Evolutionary conservation across 1,284 basidiomycete species (phyloP).

Genomic region (Cutaneotrichosporon mucoides): DNA sequence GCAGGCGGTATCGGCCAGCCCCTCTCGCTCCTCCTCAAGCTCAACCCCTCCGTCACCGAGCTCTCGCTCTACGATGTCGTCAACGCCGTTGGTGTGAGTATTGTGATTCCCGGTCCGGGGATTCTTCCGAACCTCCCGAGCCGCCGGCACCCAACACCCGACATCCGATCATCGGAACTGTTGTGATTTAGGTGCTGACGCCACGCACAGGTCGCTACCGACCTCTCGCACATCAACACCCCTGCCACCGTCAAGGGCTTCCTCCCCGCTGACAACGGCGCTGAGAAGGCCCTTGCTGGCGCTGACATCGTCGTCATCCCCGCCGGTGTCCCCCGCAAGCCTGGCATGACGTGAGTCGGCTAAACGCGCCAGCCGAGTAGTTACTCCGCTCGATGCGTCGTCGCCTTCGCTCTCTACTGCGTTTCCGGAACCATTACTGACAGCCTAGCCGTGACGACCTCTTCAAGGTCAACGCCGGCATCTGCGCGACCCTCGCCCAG

Average conservation of each 20-base stretch:
- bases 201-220: constrained; percentile 62
- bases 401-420: too few relatives aligned
- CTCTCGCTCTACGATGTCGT: constrained; percentile 81
- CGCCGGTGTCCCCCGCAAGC: constrained; percentile 93
- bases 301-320: constrained; percentile 85
- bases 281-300: constrained; percentile 45
- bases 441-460: constrained; percentile 77
- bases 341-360: constrained; percentile 57
- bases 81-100: constrained; percentile 48
- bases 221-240: constrained; percentile 91
- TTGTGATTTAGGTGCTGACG: too few relatives aligned
- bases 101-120: neutral
- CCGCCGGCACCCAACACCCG: neutral
- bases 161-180: neutral
- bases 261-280: constrained; percentile 48
- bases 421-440: too few relatives aligned
- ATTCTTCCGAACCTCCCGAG: neutral
- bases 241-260: constrained; percentile 66
- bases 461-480: constrained; percentile 62
- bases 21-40: constrained; percentile 83
- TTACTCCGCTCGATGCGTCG: too few relatives aligned
- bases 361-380: neutral
- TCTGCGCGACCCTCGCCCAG: constrained; percentile 91
- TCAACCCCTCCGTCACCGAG: constrained; percentile 77
- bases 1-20: constrained; percentile 75